Evolutionary conservation across 257 asterid genomes (phyloP).

Genomic region (Forsythia suspensa): DNA sequence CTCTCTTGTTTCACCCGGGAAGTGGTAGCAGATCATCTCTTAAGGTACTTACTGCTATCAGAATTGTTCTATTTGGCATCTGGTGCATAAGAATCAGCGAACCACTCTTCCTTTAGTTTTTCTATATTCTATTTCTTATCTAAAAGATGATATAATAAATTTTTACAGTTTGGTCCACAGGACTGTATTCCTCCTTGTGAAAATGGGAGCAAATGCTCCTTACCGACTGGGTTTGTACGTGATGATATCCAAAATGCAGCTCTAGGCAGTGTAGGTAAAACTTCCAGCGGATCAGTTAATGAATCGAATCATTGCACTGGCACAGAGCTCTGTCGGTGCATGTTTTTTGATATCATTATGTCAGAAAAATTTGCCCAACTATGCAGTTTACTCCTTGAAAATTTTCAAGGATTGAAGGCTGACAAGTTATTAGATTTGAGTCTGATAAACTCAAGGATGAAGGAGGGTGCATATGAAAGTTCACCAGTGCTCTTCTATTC

Average conservation of each 20-base stretch:
- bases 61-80: not conserved
- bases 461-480: conserved; percentile 68
- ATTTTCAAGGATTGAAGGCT: conserved; percentile 55
- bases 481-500: conserved; percentile 65
- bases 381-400: conserved; percentile 54
- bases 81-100: not conserved
- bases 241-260: conserved; percentile 28
- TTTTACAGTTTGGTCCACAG: conserved; percentile 31
- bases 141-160: conserved; percentile 3
- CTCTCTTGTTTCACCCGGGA: conserved; percentile 43
- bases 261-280: conserved; percentile 22
- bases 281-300: conserved; percentile 35
- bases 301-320: conserved; percentile 31
- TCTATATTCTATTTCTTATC: not conserved
- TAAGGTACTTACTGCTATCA: conserved; percentile 41
- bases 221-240: conserved; percentile 24
- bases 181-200: conserved; percentile 48
- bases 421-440: conserved; percentile 59
- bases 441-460: conserved; percentile 65
- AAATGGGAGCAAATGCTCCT: conserved; percentile 35
- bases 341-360: conserved; percentile 48
- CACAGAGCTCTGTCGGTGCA: conserved; percentile 49
- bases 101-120: not conserved
- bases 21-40: conserved; percentile 39
- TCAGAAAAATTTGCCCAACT: conserved; percentile 64